These are phyloP conservation scores for Pichia ethanolica DNA, from an alignment of 805 yeast genomes.

Conservation along the genomic window DNA sequence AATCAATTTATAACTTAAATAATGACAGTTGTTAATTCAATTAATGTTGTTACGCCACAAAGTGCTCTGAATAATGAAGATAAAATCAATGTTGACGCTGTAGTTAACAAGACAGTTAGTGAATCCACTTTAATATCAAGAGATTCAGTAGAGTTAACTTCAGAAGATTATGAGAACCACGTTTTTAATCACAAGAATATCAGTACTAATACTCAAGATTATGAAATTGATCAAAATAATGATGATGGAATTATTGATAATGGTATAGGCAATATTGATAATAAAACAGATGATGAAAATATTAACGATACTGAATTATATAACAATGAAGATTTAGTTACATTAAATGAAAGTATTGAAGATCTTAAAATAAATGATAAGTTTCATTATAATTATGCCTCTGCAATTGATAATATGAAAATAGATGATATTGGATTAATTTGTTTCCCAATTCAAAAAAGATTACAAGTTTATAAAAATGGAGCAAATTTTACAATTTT, in stretches of 20 bases:
- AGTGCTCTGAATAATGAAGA: slow-evolving; percentile 1
- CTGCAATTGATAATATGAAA: slow-evolving; percentile 20
- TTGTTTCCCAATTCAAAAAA: slow-evolving; percentile 26
- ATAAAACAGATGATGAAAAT: background rate
- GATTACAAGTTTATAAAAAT: slow-evolving; percentile 31
- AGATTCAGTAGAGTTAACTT: background rate
- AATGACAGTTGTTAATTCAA: slow-evolving; percentile 1
- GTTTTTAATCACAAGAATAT: no score
- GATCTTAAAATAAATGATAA: background rate
- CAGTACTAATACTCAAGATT: background rate
- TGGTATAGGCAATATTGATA: slow-evolving; percentile 7
- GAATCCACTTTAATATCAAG: background rate
- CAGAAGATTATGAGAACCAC: background rate
- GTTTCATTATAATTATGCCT: slow-evolving; percentile 22
- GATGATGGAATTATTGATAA: slow-evolving; percentile 3
- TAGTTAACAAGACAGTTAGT: background rate
- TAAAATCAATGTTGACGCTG: slow-evolving; percentile 2
- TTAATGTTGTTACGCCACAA: slow-evolving; percentile 2
- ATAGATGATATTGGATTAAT: slow-evolving; percentile 24
- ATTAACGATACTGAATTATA: background rate
- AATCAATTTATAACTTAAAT: no score
- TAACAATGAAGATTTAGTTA: background rate
- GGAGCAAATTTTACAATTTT: slow-evolving; percentile 76
- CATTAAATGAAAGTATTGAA: slow-evolving; percentile 6
- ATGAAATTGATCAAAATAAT: background rate